A percentile compares a stretch with the other conserved stretches of the same genome.
phyloP scores from a whole-genome alignment of 345 rosid genomes.

The Citrus hindsii region DNA sequence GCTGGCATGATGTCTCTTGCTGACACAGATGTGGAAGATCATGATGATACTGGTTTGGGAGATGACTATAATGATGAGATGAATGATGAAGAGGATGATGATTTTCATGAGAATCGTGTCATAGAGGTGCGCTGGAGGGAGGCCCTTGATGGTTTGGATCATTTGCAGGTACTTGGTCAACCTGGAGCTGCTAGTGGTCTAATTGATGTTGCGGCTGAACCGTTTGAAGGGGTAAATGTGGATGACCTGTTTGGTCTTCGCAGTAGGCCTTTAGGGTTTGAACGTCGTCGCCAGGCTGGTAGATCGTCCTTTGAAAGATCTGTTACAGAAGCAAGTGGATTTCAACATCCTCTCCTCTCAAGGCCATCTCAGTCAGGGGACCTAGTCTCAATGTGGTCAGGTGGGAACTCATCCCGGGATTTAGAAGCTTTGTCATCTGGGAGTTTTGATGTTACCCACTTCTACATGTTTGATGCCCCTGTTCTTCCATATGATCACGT shows the following conservation, averaged over 20 bases:
- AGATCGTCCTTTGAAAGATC: slow-evolving; percentile 74
- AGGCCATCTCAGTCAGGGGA: slow-evolving; percentile 80
- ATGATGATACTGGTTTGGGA: slow-evolving; percentile 84
- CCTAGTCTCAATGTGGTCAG: slow-evolving; percentile 58
- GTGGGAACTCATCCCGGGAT: slow-evolving; percentile 69
- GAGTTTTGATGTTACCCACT: slow-evolving; percentile 72
- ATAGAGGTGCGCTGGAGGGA: slow-evolving; percentile 97
- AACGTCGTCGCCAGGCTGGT: slow-evolving; percentile 74
- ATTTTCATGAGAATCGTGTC: slow-evolving; percentile 82
- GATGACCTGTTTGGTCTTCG: slow-evolving; percentile 92
- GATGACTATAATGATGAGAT: slow-evolving; percentile 93
- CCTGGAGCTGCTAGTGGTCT: slow-evolving; percentile 70
- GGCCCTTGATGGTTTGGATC: slow-evolving; percentile 92
- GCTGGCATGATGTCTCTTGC: slow-evolving; percentile 90
- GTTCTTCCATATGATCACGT: slow-evolving; percentile 75
- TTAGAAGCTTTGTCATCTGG: slow-evolving; percentile 68
- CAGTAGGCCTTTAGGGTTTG: slow-evolving; percentile 84
- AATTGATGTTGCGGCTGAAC: slow-evolving; percentile 87
- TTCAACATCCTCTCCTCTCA: slow-evolving; percentile 87
- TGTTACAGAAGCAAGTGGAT: slow-evolving; percentile 69
- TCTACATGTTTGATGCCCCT: slow-evolving; percentile 94
- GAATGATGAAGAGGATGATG: slow-evolving; percentile 96
- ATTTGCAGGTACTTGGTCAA: slow-evolving; percentile 86
- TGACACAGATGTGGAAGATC: slow-evolving; percentile 95
- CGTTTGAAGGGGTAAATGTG: slow-evolving; percentile 93